These are phyloP conservation scores for Centella asiatica DNA, from an alignment of 129 eudicot genomes.

Conservation along the genomic window DNA sequence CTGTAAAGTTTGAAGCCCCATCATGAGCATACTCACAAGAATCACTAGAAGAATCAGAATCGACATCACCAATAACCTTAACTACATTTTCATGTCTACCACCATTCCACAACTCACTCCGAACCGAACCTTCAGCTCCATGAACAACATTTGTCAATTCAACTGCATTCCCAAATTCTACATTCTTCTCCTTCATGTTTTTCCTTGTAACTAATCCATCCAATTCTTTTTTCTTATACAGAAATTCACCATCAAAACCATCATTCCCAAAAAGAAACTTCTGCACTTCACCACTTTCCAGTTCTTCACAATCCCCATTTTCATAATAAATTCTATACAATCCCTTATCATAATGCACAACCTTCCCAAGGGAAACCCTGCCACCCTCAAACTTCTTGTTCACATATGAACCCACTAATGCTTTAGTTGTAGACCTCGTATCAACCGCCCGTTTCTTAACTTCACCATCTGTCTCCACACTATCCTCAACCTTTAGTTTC, in stretches of 20 bases:
- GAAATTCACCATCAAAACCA: slow-evolving; percentile 42
- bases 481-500: slow-evolving; percentile 31
- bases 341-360: slow-evolving; percentile 59
- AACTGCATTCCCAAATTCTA: slow-evolving; percentile 1
- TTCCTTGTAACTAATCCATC: slow-evolving; percentile 41
- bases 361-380: slow-evolving; percentile 67
- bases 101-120: slow-evolving; percentile 10
- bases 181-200: slow-evolving; percentile 18
- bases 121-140: slow-evolving; percentile 20
- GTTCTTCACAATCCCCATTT: slow-evolving; percentile 92
- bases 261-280: slow-evolving; percentile 37
- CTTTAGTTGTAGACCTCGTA: slow-evolving; percentile 35
- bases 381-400: slow-evolving; percentile 65
- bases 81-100: slow-evolving; percentile 23
- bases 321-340: slow-evolving; percentile 80
- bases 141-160: slow-evolving; percentile 26
- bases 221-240: slow-evolving; percentile 39
- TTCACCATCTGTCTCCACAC: slow-evolving; percentile 19
- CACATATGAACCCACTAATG: slow-evolving; percentile 66
- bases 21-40: slow-evolving; percentile 40
- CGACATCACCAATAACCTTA: slow-evolving; percentile 17
- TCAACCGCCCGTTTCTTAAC: slow-evolving; percentile 29
- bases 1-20: slow-evolving; percentile 26
- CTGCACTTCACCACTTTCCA: slow-evolving; percentile 53
- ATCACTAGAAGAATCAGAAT: slow-evolving; percentile 44